Percentiles rank a stretch among this genome's conserved stretches.
Conservation (phyloP, 2,329 filamentous ascomycete genomes). For the Aspergillus tamarii region DNA sequence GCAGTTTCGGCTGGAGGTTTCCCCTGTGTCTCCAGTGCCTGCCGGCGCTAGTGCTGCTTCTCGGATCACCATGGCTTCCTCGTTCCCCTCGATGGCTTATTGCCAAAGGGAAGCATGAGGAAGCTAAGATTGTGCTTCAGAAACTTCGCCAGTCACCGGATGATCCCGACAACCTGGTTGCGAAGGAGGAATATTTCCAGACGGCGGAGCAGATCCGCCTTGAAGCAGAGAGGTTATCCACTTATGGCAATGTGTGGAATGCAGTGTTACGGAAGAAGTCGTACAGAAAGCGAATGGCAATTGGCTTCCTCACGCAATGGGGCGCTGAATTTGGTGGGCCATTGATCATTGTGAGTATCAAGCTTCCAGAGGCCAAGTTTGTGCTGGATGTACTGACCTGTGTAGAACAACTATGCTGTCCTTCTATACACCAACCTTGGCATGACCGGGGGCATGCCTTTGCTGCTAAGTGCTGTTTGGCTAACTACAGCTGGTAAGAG, state of each 20-base stretch:
- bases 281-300: slow-evolving; percentile 55
- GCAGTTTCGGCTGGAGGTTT: slow-evolving; percentile 51
- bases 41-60: slow-evolving; percentile 44
- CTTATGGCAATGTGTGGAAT: slow-evolving; percentile 47
- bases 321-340: slow-evolving; percentile 58
- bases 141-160: slow-evolving; percentile 42
- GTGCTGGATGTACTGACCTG: slow-evolving; percentile 5
- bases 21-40: slow-evolving; percentile 48
- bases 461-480: slow-evolving; percentile 50
- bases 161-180: slow-evolving; percentile 46
- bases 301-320: slow-evolving; percentile 58
- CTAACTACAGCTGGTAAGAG: slow-evolving; percentile 48
- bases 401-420: slow-evolving; percentile 52
- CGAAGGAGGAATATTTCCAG: slow-evolving; percentile 53
- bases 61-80: slow-evolving; percentile 48
- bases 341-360: slow-evolving; percentile 52
- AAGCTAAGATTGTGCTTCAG: slow-evolving; percentile 50
- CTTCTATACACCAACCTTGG: slow-evolving; percentile 50
- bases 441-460: slow-evolving; percentile 46
- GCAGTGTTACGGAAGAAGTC: slow-evolving; percentile 52
- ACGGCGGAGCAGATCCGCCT: slow-evolving; percentile 51
- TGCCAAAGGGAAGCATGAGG: slow-evolving; percentile 48
- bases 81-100: slow-evolving; percentile 56
- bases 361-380: not conserved
- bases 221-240: slow-evolving; percentile 46